phyloP scores from a whole-genome alignment of 2,329 filamentous ascomycete species.

The Tolypocladium sp. region DNA sequence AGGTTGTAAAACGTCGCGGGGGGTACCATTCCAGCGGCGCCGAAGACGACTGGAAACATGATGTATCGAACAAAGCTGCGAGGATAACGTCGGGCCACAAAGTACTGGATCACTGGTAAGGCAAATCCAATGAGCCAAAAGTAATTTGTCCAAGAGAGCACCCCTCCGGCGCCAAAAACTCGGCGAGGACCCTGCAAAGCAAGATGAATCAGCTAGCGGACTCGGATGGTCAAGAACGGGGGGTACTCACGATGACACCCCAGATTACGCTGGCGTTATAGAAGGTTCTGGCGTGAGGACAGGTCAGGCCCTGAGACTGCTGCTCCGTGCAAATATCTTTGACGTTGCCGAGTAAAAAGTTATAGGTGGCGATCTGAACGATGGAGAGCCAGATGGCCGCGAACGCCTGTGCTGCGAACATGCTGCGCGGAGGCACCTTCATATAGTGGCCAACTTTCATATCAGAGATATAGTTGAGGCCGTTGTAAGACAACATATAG shows the following conservation, averaged over 20 bases:
- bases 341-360: constrained; percentile 36
- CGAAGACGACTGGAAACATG: constrained; percentile 44
- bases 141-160: constrained; percentile 39
- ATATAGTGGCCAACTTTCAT: constrained; percentile 46
- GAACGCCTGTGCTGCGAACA: constrained; percentile 35
- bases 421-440: constrained; percentile 41
- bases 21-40: constrained; percentile 38
- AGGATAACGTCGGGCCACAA: constrained; percentile 37
- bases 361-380: constrained; percentile 27
- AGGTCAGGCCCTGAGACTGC: constrained; percentile 43
- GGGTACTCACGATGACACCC: constrained; percentile 38
- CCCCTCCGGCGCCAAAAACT: constrained; percentile 24
- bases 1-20: constrained; percentile 48
- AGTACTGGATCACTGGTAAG: constrained; percentile 38
- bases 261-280: constrained; percentile 52
- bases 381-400: constrained; percentile 28
- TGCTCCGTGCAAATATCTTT: constrained; percentile 38
- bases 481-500: constrained; percentile 37
- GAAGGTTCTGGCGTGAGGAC: constrained; percentile 48
- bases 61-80: constrained; percentile 37
- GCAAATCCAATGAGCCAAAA: constrained; percentile 46
- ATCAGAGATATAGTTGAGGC: constrained; percentile 36
- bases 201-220: neutral
- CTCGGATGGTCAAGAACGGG: too few species aligned
- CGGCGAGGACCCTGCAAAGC: constrained; percentile 20